Percentiles rank a stretch among this genome's conserved stretches.
These are phyloP conservation scores for Rossbeevera mucosa DNA, from an alignment of 768 basidiomycete genomes.

Conservation along the genomic window DNA sequence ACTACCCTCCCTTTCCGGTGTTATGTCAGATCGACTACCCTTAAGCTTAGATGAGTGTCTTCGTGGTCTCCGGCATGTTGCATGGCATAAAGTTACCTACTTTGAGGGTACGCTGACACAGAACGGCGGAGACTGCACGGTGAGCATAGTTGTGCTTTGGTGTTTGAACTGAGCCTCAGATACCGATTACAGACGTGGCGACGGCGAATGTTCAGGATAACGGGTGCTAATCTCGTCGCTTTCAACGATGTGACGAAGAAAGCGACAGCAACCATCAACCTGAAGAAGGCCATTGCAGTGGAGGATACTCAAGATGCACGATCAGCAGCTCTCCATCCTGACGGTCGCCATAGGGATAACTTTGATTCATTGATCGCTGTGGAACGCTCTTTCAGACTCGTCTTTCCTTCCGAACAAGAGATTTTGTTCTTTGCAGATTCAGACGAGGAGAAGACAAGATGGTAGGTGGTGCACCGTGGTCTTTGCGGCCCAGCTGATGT, in stretches of 20 bases:
- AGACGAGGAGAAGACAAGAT: constrained; percentile 80
- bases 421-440: constrained; percentile 91
- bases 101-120: constrained; percentile 92
- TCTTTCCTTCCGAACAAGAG: constrained; percentile 72
- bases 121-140: constrained; percentile 86
- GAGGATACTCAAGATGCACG: constrained; percentile 69
- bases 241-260: constrained; percentile 93
- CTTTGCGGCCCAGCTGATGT: not conserved
- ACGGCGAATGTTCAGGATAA: constrained; percentile 76
- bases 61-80: constrained; percentile 80
- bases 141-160: constrained; percentile 38
- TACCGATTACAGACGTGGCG: constrained; percentile 60
- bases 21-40: constrained; percentile 72
- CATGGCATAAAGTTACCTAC: constrained; percentile 93
- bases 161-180: not conserved
- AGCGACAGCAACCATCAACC: constrained; percentile 83
- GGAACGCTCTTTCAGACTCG: constrained; percentile 79
- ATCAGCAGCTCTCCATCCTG: constrained; percentile 42
- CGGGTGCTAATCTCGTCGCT: constrained; percentile 81
- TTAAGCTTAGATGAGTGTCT: constrained; percentile 91
- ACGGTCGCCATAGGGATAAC: constrained; percentile 46
- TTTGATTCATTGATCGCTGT: constrained; percentile 64
- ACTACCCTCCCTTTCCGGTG: constrained; percentile 82
- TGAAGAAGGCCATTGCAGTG: constrained; percentile 75
- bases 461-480: constrained; percentile 46